Conservation (phyloP, 495 filamentous ascomycete species). For the Acidomyces sp. region DNA sequence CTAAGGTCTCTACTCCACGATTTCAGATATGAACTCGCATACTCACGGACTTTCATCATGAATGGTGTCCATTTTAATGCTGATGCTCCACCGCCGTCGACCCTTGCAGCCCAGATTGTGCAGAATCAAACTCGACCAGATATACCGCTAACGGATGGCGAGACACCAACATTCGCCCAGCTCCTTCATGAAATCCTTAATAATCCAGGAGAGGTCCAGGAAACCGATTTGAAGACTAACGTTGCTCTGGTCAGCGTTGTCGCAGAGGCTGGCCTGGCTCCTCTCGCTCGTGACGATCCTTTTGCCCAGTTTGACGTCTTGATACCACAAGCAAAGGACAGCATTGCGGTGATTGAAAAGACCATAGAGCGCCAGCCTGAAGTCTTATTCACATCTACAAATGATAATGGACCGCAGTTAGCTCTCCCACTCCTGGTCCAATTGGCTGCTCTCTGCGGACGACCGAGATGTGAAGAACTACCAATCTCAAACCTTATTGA, state of each 20-base stretch:
- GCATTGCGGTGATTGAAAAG: slow-evolving; percentile 57
- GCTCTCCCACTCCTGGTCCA: slow-evolving; percentile 68
- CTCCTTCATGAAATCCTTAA: slow-evolving; percentile 52
- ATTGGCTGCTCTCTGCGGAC: slow-evolving; percentile 31
- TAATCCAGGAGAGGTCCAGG: slow-evolving; percentile 34
- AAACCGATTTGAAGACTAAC: slow-evolving; percentile 54
- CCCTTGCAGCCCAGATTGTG: slow-evolving; percentile 40
- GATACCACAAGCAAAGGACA: slow-evolving; percentile 47
- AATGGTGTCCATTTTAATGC: slow-evolving; percentile 1
- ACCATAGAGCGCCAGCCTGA: slow-evolving; percentile 62
- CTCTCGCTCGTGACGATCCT: slow-evolving; percentile 45
- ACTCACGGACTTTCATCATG: too few relatives aligned
- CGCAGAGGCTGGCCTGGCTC: slow-evolving; percentile 64
- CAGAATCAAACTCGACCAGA: slow-evolving; percentile 28
- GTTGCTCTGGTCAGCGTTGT: slow-evolving; percentile 75
- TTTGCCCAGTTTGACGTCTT: slow-evolving; percentile 41
- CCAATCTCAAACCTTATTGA: slow-evolving; percentile 5
- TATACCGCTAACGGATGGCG: slow-evolving; percentile 19
- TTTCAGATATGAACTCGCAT: too few relatives aligned
- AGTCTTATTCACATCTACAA: slow-evolving; percentile 44
- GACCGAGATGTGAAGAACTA: slow-evolving; percentile 4
- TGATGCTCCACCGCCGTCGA: slow-evolving; percentile 32
- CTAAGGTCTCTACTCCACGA: too few relatives aligned
- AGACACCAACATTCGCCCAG: slow-evolving; percentile 45
- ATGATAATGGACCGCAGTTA: slow-evolving; percentile 39